These are phyloP conservation scores for Wickerhamiella australiensis DNA, from an alignment of 805 yeast species.

Conservation along the genomic window DNA sequence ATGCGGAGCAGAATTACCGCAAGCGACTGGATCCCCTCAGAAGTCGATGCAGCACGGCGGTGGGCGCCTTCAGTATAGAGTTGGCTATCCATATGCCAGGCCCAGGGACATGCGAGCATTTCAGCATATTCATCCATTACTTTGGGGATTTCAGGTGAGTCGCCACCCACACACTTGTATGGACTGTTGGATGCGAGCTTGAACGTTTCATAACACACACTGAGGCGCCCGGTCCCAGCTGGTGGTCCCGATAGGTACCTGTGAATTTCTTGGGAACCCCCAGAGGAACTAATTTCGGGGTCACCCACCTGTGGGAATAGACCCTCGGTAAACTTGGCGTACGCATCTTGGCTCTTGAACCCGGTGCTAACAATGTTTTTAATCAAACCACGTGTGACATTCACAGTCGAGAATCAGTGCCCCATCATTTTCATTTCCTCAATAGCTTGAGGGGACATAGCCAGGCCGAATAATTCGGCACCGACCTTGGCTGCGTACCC, in stretches of 20 bases:
- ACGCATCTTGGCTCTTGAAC: not conserved
- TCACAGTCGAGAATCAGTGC: not conserved
- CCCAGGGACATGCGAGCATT: too few species aligned
- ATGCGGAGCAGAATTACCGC: too few species aligned
- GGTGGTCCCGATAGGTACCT: not conserved
- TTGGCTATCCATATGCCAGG: too few species aligned
- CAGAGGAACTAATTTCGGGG: not conserved
- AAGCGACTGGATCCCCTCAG: too few species aligned
- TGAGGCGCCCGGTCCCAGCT: too few species aligned
- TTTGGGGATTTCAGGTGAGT: too few species aligned
- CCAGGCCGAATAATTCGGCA: not conserved
- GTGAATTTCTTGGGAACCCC: not conserved
- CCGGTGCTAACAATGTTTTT: not conserved
- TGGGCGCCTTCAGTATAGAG: too few species aligned
- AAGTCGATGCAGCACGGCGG: too few species aligned
- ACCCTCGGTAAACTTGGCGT: not conserved
- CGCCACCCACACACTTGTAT: too few species aligned
- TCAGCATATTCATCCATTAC: too few species aligned
- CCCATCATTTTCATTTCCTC: not conserved
- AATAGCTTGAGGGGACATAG: not conserved
- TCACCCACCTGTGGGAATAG: not conserved
- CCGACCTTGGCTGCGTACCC: not conserved
- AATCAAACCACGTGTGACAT: not conserved
- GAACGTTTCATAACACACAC: too few species aligned
- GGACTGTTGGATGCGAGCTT: too few species aligned